A percentile compares a stretch with the other conserved stretches of the same genome.
Conservation (phyloP, 108 stramenopile species). For the Asterionellopsis glacialis region DNA sequence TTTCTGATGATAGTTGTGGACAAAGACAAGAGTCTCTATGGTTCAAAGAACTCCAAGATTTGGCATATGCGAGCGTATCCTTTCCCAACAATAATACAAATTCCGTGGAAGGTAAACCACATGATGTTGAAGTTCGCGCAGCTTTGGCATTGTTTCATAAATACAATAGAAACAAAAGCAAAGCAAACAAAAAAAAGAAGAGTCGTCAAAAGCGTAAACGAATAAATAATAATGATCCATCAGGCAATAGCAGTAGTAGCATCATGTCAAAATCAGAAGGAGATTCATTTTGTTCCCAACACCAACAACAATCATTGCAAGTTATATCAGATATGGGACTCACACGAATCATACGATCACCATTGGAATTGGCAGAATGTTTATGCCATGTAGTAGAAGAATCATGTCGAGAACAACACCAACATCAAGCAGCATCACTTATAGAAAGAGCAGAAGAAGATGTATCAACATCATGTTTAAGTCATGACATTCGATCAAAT, state of each 20-base stretch:
- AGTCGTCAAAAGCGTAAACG: too few relatives aligned
- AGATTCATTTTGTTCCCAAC: neutral
- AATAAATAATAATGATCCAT: too few relatives aligned
- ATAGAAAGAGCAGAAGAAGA: too few relatives aligned
- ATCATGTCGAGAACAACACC: neutral
- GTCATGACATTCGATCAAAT: conserved; percentile 45
- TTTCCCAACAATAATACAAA: conserved; percentile 36
- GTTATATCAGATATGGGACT: conserved; percentile 59
- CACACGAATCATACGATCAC: conserved; percentile 33
- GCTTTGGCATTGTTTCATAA: conserved; percentile 53
- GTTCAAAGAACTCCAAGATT: conserved; percentile 12
- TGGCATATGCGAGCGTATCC: conserved; percentile 26
- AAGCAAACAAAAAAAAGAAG: neutral
- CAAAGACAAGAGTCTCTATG: too few relatives aligned
- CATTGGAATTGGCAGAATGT: conserved; percentile 40
- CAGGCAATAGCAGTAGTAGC: too few relatives aligned
- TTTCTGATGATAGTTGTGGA: neutral
- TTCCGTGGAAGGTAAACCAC: conserved; percentile 40
- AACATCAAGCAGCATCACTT: too few relatives aligned
- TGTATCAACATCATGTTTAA: conserved; percentile 6
- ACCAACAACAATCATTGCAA: neutral
- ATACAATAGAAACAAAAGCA: conserved; percentile 16
- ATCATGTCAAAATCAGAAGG: conserved; percentile 5
- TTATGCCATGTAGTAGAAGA: conserved; percentile 31
- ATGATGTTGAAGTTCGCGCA: conserved; percentile 63